Conservation (phyloP, 495 filamentous ascomycete genomes). For the Trichoderma erinaceum region DNA sequence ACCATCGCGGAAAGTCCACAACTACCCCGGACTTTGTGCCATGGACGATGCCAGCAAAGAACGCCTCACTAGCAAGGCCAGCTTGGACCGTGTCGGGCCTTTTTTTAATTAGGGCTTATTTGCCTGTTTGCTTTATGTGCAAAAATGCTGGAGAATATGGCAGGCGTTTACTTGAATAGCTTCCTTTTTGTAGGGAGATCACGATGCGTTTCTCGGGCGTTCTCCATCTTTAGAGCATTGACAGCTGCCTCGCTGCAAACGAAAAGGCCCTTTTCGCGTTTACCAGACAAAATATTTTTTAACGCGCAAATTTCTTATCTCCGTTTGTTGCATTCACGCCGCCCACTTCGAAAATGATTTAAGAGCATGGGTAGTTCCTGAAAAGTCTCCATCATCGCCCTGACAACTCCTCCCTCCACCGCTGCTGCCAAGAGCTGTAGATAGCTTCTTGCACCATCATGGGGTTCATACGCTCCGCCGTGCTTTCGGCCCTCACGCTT, state of each 20-base stretch:
- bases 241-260: not conserved
- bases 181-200: not conserved
- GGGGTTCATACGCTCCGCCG: constrained; percentile 16
- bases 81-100: constrained; percentile 14
- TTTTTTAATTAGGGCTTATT: constrained; percentile 15
- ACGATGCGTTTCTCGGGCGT: constrained; percentile 4
- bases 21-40: constrained; percentile 4
- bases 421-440: constrained; percentile 1
- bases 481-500: constrained; percentile 8
- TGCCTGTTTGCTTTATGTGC: constrained; percentile 5
- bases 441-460: constrained; percentile 14
- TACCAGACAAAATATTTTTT: not conserved
- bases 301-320: not conserved
- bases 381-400: not conserved
- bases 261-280: constrained; percentile 10
- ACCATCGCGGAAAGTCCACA: constrained; percentile 11
- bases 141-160: not conserved
- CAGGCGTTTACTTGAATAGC: constrained; percentile 2
- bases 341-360: constrained; percentile 2
- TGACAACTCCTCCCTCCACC: not conserved
- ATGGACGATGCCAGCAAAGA: not conserved
- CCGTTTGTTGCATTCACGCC: not conserved
- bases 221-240: not conserved
- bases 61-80: constrained; percentile 5
- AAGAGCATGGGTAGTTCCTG: not conserved